A percentile compares a stretch with the other conserved stretches of the same genome.
These are phyloP conservation scores for Alopecurus myosuroides DNA, from an alignment of 176 grass and related monocot species.

Conservation along the genomic window DNA sequence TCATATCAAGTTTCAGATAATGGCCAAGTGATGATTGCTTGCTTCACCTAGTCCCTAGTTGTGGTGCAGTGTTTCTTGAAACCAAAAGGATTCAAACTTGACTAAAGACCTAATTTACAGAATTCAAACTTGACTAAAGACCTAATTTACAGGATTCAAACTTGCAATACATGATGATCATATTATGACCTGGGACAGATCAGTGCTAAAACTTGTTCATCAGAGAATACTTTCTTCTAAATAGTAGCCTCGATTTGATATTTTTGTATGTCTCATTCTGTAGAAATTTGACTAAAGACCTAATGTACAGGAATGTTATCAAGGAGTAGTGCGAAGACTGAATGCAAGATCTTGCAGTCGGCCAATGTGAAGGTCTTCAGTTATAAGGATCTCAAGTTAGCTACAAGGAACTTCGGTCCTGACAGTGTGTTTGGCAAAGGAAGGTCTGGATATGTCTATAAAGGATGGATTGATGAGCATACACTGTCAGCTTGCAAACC, in stretches of 20 bases:
- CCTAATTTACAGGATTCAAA: too few relatives aligned
- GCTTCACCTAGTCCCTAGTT: neutral
- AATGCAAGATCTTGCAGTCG: conserved; percentile 50
- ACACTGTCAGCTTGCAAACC: too few relatives aligned
- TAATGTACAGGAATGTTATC: conserved; percentile 42
- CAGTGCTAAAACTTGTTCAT: neutral
- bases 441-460: conserved; percentile 71
- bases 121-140: too few relatives aligned
- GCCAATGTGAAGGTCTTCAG: conserved; percentile 51
- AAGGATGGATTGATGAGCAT: too few relatives aligned
- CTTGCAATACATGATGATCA: neutral
- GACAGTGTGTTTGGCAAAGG: conserved; percentile 62
- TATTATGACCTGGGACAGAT: neutral
- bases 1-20: neutral
- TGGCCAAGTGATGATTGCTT: neutral
- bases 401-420: conserved; percentile 71
- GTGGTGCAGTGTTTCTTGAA: neutral
- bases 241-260: neutral
- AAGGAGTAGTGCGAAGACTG: conserved; percentile 22
- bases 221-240: neutral
- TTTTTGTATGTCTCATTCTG: neutral
- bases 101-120: too few relatives aligned
- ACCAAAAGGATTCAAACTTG: too few relatives aligned
- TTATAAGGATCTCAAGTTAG: conserved; percentile 46
- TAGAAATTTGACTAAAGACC: neutral